Base-by-base conservation (phyloP, 306 rosid species). In the Castanospermum australe region DNA sequence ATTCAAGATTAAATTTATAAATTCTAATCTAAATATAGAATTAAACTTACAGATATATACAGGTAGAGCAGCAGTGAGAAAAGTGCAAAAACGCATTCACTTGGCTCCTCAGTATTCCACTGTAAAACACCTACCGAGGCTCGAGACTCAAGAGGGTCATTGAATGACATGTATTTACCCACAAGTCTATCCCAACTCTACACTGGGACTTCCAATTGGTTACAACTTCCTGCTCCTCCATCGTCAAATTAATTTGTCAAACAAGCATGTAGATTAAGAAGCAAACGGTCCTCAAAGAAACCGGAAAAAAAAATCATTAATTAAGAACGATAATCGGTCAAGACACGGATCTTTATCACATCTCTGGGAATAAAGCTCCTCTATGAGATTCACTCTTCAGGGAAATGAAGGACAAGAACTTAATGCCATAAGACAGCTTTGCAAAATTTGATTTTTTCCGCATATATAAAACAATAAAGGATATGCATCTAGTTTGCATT, bases 121-220 rank as follows among this genome's bases (percentile, higher is more conserved):
- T 20, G 75, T 64, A 73, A 41, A 54, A 63, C 52, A 51, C 84
- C 84, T 72, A 80, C 79, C 84, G 12, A 51, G 67, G 57, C 63
- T 22, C 14, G n/a, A n/a, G n/a, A n/a, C n/a, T n/a, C n/a, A n/a
- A 33, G 1, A 71, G 6, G 25, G 77, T 35, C 67, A 17, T 78
- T 25, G 18, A 18, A 28, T 18, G 61, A 55, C 76, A 59, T 57
- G 36, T 78, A 68, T 67, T 77, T 55, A 42, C 60, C 39, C 74
- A 42, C 61, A 67, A 54, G 81, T 66, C 81, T 65, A 9, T 36
- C 67, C 22, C n/a, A 42, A 48, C 56, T 60, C 80, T 36, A 63
- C 72, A 67, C 4, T 13, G 1, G 9, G 39, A 52, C 17, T 56
- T 38, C 68, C 61, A 68, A 68, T 55, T 44, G 61, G 61, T 78